A percentile compares a stretch with the other conserved stretches of the same genome.
phyloP scores from a whole-genome alignment of 257 asterid species.

The Solanum tarapatanum region DNA sequence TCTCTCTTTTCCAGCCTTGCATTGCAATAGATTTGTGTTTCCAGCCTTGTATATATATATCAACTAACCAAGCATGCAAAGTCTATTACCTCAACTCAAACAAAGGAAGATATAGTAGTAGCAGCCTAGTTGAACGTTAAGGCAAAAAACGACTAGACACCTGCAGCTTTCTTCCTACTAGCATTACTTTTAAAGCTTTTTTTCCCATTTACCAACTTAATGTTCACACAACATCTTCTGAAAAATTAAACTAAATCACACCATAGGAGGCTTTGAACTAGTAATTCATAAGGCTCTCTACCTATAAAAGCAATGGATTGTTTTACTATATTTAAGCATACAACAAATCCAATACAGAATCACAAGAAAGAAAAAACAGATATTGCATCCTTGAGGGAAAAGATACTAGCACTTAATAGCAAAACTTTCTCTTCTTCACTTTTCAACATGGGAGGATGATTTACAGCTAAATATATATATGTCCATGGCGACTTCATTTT shows the following conservation, averaged over 20 bases:
- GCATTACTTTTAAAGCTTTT: not conserved
- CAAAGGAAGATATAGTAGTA: no score
- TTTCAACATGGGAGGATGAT: not conserved
- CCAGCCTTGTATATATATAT: no score
- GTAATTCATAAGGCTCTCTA: slow-evolving; percentile 6
- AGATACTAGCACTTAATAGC: not conserved
- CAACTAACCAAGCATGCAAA: not conserved
- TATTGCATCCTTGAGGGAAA: not conserved
- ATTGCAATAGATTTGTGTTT: not conserved
- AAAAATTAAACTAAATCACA: slow-evolving; percentile 19
- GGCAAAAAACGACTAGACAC: not conserved
- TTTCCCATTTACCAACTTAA: not conserved
- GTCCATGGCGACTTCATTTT: not conserved
- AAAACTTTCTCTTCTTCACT: not conserved
- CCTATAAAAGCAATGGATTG: not conserved
- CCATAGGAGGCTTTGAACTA: not conserved
- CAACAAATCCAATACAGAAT: not conserved
- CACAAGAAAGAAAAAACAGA: not conserved
- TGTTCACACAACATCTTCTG: slow-evolving; percentile 13
- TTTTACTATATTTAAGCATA: not conserved
- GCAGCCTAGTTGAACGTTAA: not conserved
- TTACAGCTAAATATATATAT: not conserved
- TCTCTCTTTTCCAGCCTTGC: not conserved
- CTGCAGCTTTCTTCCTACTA: not conserved
- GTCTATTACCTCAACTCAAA: not conserved